Base-by-base conservation (phyloP, 768 basidiomycete genomes). In the Multifurca ochricompacta region DNA sequence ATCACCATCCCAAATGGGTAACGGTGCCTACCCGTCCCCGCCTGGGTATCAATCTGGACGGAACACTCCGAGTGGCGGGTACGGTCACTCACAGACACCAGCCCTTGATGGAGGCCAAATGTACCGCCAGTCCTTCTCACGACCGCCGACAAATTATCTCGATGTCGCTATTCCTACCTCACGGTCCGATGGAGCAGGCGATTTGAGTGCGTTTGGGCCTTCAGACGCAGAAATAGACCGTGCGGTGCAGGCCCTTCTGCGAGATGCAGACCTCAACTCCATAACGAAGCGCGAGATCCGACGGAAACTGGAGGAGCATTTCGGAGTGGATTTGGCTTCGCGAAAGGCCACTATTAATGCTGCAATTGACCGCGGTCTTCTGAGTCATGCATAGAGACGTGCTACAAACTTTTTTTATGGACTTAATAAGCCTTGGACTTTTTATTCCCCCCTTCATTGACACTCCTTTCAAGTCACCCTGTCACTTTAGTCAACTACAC, bases 241-340 rank as follows among this genome's bases (percentile, higher is more conserved):
- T 13, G 79, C 82, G 1, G 85, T 94, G 3, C 78, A 86, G 58
- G 77, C 81, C 16, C 76, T 96, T 36, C 72, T 97, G 49, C 78
- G 77, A 16, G 70, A 74, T 13, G 91, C 91, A 1, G 91, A 98
- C 70, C 74, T 99, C 47, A 91, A 92, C 65, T 81, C 82, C 10
- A 77, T 96, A 54, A 97, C 95, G 48, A 98, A 98, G 74, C 83
- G 94, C 62, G 88, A 85, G 62, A 85, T 99, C 47, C 79, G 95
- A 35, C 76, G 82, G 52, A 80, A 82, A 64, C 73, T 99, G 32
- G 94, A 97, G 69, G 81, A 82, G 56, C 77, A 77, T 56, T 96
- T 86, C 65, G 85, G 85, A 31, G 80, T 83, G 72, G 87, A 88
- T 66, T 70, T 97, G 54, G 78, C 80, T 11, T 60, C 80, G 21